Evolutionary conservation across 192 early-diverging fungal genomes (phyloP), one percentile per base, ranked within the genome.

Genomic region (Coemansia sp.): DNA sequence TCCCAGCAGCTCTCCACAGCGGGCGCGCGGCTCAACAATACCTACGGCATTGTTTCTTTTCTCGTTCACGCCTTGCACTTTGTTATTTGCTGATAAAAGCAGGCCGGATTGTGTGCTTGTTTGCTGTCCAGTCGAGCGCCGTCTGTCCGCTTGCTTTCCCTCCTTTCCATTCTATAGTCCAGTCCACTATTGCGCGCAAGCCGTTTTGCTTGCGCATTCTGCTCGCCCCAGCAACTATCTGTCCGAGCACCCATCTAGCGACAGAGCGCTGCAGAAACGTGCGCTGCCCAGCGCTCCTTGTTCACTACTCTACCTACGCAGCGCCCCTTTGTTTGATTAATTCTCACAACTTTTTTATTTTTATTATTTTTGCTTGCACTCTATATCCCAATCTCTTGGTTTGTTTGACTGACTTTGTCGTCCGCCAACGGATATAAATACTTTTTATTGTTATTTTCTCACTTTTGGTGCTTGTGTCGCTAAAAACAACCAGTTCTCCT

Each of bases 261-360:
- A 16, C 39, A 42, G 39, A 42, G 14, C 14, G 5, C 39, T 8
- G 5, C 13, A 3, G 13, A 52, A 52, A 52, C 22, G 50, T 52
- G 50, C 13, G 50, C 50, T 52, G 24, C 29, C n/a, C 52, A 18
- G 25, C 4, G n/a, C 30, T 19, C 32, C 54, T 30, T 32, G 25
- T 55, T 55, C 54, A 30, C 54, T 29, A 55, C 54, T 55, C 54
- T 55, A 55, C 54, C 54, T 29, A 5, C 14, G n/a, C 18, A 30
- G 30, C 54, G 54, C 54, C 54, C 16, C 54, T 32, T 55, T 55
- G 30, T 55, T 29, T 30, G 16, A 55, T 35, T 55, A 55, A 55
- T 55, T 55, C 54, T 55, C 54, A 55, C 54, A 35, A 30, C 2
- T 8, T 42, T 52, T 52, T 8, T 55, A 20, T 14, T 28, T 52